Base-by-base conservation (phyloP, 1,139 yeast species). In the Magnusiomyces starmeri region DNA sequence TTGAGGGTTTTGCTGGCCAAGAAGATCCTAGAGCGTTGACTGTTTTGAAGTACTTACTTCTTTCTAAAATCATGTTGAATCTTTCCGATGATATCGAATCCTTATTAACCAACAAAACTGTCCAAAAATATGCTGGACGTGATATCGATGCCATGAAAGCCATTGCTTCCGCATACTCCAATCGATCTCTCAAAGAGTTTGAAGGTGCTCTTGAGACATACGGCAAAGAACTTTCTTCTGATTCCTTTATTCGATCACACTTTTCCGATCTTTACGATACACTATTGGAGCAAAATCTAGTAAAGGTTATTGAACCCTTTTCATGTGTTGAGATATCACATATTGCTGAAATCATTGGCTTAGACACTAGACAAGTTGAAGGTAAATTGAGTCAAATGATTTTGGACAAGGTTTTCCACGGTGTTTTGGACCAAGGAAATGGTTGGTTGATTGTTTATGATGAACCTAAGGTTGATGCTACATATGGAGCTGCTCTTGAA, bases 361-460 rank as follows among this genome's bases (percentile, higher is more conserved):
- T 94, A 56, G 92, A 90, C 61, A 76, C 83, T 50, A 85, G 83
- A 59, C 95, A 89, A 66, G 90, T 92, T 27, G 99, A 92, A 70
- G 95, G 95, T 20, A 92, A 92, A 69, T 76, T 92, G 58, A 83
- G 95, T 49, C 97, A 92, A 70, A 92, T 92, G 98, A 92, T 92
- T 61, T 77, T 92, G 62, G 98, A 92, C 68, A 85, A 88, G 65
- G 87, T 90, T 16, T 88, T 94, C 62, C 85, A 84, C 64, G 99
- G 98, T 47, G 97, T 94, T 46, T 76, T 92, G 62, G 98, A 92
- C 68, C 99, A 92, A 73, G 98, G 98, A 46, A 90, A 90, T 66
- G 98, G 98, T 6, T 92, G 97, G 96, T 78, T 92, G 61, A 83
- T 89, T 60, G 81, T 92, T 54, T 92, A 87, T 64, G 95, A 88